These are phyloP conservation scores for Eucalyptus curtisii DNA, from an alignment of 345 rosid genomes.

Conservation along the genomic window DNA sequence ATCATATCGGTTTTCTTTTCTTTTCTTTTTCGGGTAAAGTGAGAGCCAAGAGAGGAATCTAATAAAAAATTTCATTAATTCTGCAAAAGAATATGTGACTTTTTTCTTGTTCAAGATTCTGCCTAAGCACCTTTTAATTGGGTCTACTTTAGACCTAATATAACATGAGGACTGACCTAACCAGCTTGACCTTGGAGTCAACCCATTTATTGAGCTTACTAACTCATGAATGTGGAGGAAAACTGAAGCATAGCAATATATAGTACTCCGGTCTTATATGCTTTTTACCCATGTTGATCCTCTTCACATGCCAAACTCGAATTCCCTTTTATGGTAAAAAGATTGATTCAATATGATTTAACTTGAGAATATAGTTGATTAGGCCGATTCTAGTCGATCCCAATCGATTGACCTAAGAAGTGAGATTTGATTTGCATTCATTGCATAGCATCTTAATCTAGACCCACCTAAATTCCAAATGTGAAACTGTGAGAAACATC, in stretches of 20 bases:
- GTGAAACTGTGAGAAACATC: neutral
- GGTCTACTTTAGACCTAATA: neutral
- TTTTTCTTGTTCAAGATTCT: neutral
- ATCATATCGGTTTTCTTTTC: neutral
- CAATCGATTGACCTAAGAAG: neutral
- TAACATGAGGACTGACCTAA: neutral
- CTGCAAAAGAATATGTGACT: neutral
- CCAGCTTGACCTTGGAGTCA: neutral
- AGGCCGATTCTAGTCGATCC: accelerated
- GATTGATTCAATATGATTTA: neutral
- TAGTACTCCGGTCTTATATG: neutral
- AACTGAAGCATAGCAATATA: neutral
- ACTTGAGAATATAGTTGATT: neutral
- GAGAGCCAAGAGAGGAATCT: neutral
- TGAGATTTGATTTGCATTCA: neutral
- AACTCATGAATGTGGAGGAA: neutral
- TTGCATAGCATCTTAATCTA: neutral
- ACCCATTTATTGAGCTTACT: neutral
- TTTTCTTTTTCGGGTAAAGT: neutral
- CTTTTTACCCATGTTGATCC: neutral
- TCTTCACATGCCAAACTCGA: neutral
- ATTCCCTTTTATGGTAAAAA: neutral
- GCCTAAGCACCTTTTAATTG: neutral
- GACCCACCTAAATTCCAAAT: neutral
- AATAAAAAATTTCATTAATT: neutral